Conservation (phyloP, 2,329 filamentous ascomycete species). For the Elsinoe perseae region DNA sequence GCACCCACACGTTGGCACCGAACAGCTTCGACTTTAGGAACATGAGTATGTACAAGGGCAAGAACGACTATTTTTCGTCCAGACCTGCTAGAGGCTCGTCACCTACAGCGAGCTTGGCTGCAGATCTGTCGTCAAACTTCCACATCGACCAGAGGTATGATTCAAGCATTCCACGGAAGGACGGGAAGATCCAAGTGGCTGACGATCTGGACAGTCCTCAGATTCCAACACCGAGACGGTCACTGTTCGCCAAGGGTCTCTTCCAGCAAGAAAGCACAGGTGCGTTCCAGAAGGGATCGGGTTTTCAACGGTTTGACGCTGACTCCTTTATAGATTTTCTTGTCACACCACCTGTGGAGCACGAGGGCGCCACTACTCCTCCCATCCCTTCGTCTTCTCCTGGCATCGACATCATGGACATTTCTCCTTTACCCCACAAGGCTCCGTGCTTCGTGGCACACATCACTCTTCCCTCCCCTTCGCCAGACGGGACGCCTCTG, state of each 20-base stretch:
- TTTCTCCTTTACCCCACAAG: constrained; percentile 90
- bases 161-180: constrained; percentile 26
- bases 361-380: constrained; percentile 74
- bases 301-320: constrained; percentile 14
- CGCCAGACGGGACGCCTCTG: constrained; percentile 48
- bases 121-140: constrained; percentile 94
- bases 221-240: constrained; percentile 72
- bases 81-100: constrained; percentile 72
- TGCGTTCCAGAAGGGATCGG: constrained; percentile 21
- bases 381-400: constrained; percentile 80
- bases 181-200: constrained; percentile 27
- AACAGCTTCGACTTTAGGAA: constrained; percentile 70
- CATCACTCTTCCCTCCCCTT: constrained; percentile 64
- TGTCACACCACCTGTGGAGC: constrained; percentile 38
- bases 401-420: constrained; percentile 76
- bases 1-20: constrained; percentile 50
- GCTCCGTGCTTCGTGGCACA: constrained; percentile 51
- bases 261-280: constrained; percentile 40
- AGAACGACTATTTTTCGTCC: constrained; percentile 72
- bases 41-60: constrained; percentile 60
- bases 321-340: constrained; percentile 36
- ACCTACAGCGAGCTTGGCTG: constrained; percentile 80
- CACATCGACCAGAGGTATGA: constrained; percentile 87
- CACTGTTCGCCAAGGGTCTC: constrained; percentile 69
- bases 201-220: constrained; percentile 52